Evolutionary conservation across 768 basidiomycete species (phyloP).

Genomic region (Lactarius vividus): DNA sequence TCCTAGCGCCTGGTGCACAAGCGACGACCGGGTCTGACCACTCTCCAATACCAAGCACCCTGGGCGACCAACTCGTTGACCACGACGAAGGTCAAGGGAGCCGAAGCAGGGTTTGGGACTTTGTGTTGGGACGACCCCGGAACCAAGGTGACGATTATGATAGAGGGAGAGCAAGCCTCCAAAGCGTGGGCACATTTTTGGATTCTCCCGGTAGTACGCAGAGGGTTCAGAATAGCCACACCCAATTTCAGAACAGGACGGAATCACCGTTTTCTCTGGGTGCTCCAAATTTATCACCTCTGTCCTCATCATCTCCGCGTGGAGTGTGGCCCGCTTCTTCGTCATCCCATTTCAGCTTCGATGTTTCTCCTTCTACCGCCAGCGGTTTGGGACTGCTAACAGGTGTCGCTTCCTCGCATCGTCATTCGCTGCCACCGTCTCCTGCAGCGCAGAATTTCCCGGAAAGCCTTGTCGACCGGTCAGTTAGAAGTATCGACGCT

Average conservation of each 20-base stretch:
- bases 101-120: neutral
- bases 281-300: neutral
- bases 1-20: neutral
- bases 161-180: neutral
- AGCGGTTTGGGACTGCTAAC: constrained; percentile 10
- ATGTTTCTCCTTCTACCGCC: neutral
- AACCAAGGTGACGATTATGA: neutral
- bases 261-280: neutral
- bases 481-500: neutral
- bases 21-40: neutral
- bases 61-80: neutral
- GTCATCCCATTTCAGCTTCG: neutral
- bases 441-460: neutral
- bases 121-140: neutral
- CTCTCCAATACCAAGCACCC: neutral
- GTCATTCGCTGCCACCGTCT: neutral
- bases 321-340: neutral
- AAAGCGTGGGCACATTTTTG: neutral
- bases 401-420: neutral
- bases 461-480: neutral
- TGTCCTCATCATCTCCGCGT: constrained; percentile 5
- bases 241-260: neutral
- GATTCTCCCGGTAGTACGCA: neutral
- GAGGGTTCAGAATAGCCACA: neutral
- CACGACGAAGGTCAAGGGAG: neutral